Evolutionary conservation across 768 basidiomycete species (phyloP).

Genomic region (Hortiboletus flavorubellus): DNA sequence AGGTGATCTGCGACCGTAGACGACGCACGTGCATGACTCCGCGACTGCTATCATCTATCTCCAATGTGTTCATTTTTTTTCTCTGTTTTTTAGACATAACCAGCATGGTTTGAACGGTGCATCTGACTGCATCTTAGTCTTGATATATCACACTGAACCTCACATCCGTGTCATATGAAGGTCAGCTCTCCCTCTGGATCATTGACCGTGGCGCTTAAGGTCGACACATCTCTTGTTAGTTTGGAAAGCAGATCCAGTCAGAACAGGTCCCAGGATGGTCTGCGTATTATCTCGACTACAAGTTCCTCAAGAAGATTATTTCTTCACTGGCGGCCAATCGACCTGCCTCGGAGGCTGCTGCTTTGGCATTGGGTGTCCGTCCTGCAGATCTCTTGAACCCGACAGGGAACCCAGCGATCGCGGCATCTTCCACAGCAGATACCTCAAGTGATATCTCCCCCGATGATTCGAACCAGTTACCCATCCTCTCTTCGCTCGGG

Average conservation of each 20-base stretch:
- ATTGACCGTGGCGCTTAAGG: background rate
- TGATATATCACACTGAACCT: conserved; percentile 3
- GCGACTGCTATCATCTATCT: conserved; percentile 5
- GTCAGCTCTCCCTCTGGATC: conserved; percentile 13
- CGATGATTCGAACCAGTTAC: conserved; percentile 48
- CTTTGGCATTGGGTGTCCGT: conserved; percentile 78
- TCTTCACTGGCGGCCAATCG: conserved; percentile 89
- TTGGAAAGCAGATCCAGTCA: conserved; percentile 95
- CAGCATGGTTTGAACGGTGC: conserved; percentile 28
- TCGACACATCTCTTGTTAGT: conserved; percentile 49
- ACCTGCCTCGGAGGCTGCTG: conserved; percentile 86
- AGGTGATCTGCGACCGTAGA: background rate
- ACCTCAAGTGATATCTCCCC: conserved; percentile 15
- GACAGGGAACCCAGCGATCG: conserved; percentile 32
- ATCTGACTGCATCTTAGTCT: conserved; percentile 9
- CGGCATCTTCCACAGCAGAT: conserved; percentile 19
- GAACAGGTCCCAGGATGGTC: conserved; percentile 99
- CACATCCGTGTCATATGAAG: conserved; percentile 29
- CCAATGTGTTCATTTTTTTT: conserved; percentile 4
- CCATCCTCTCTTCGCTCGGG: conserved; percentile 57
- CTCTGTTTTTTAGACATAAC: conserved; percentile 13
- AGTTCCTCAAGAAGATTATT: conserved; percentile 97
- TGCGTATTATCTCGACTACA: conserved; percentile 94
- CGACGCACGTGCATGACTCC: conserved; percentile 26
- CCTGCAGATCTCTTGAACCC: conserved; percentile 51